Base-by-base conservation (phyloP, 1,139 yeast genomes). In the Nadsonia commutata region DNA sequence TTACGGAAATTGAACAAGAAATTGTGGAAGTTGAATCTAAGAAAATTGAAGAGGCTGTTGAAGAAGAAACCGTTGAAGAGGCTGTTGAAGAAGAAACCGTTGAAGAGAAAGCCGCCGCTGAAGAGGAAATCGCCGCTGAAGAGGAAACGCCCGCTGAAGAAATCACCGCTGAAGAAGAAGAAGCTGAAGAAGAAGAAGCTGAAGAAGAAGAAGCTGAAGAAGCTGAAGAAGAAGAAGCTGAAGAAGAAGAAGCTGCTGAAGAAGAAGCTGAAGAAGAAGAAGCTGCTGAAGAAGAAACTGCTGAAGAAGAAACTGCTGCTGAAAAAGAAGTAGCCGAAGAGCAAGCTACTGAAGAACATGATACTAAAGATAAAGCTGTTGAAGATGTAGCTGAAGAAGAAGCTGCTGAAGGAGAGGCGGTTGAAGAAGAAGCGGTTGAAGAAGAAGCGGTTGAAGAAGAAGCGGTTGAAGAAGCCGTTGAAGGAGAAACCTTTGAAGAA, bases 1-100 rank as follows among this genome's bases (percentile, higher is more conserved):
- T 61, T 9, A 9, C 23, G 8, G 23, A 21, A 21, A 9, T 21
- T 6, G 6, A 6, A 6, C 8, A 21, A 21, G 23, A 6, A 6
- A 9, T 21, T 21, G 23, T 6, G 9, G 23, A 21, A 21, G 6
- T 9, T 21, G 23, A 21, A 21, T 9, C 23, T 21, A 9, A 6
- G 8, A 9, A 21, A 21, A 9, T 6, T 6, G 9, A 6, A 6
- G 9, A 21, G 23, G 23, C 6, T 6, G 23, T 21, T 21, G 23
- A 21, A 21, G 23, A 6, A 6, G 23, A 21, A 21, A 9, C 23
- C 23, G 23, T 6, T 6, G 23, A 21, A 21, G 6, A 6, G 8
- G 11, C 11, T 11, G 27, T 7, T 7, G 11, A 22, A 22, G 11
- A 11, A 7, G 33, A 27, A 27, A 4, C 33, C 16, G 8, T 27